Conservation (phyloP, 164 flowering plant genomes). For the Magnolia officinalis region DNA sequence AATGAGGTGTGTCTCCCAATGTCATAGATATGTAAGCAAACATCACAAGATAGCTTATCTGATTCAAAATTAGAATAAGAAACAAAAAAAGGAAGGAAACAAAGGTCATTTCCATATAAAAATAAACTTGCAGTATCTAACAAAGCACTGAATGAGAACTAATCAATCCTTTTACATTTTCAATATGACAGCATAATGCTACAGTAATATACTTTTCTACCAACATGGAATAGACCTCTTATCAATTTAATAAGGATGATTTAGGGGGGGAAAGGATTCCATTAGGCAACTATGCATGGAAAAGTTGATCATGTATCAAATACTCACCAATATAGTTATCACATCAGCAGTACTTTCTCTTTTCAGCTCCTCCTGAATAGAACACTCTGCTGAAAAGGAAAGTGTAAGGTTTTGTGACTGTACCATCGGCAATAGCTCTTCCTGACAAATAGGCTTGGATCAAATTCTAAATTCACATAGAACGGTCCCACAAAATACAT, state of each 20-base stretch:
- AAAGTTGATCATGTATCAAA: background rate
- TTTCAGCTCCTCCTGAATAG: conserved; percentile 91
- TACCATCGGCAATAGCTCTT: conserved; percentile 72
- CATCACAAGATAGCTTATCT: conserved; percentile 99
- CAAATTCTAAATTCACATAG: background rate
- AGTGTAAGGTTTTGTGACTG: conserved; percentile 75
- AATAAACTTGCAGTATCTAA: background rate
- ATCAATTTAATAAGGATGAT: background rate
- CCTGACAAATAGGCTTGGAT: conserved; percentile 47
- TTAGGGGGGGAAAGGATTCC: background rate
- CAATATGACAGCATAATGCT: background rate
- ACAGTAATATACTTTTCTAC: background rate
- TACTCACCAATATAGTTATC: conserved; percentile 77
- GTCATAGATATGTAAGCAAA: conserved; percentile 94
- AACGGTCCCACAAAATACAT: background rate
- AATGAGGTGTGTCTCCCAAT: conserved; percentile 71
- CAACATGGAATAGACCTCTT: background rate
- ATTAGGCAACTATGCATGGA: background rate
- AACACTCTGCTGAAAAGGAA: conserved; percentile 96
- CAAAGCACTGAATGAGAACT: background rate
- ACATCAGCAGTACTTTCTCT: conserved; percentile 98
- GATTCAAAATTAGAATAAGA: conserved; percentile 20
- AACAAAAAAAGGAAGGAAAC: background rate
- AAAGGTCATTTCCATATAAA: conserved; percentile 3
- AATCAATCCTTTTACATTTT: background rate